Percentiles rank a stretch among this genome's conserved stretches.
Conservation (phyloP, 768 basidiomycete species). For the Fomitopsis pulvina region DNA sequence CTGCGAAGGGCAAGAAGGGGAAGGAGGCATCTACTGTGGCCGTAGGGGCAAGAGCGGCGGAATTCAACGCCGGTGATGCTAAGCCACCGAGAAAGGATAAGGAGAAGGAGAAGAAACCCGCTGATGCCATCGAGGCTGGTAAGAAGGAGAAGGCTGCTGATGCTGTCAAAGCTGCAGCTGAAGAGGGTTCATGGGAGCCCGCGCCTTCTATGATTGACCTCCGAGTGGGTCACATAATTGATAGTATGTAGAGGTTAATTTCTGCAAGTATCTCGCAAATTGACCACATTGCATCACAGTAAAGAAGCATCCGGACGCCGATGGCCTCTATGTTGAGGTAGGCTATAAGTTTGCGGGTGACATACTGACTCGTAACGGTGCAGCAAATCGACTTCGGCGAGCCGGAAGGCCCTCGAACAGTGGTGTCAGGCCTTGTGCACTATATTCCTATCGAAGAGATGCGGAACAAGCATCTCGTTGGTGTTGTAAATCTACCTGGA, state of each 20-base stretch:
- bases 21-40: slow-evolving; percentile 20
- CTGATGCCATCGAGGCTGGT: slow-evolving; percentile 19
- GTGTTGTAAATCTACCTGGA: slow-evolving; percentile 50
- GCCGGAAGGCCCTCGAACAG: slow-evolving; percentile 89
- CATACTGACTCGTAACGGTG: neutral
- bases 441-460: slow-evolving; percentile 96
- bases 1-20: slow-evolving; percentile 22
- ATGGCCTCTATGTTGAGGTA: slow-evolving; percentile 94
- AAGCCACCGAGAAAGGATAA: slow-evolving; percentile 39
- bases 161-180: slow-evolving; percentile 23
- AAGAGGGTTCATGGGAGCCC: slow-evolving; percentile 73
- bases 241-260: too few relatives aligned
- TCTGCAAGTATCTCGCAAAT: neutral
- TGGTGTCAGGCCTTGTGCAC: slow-evolving; percentile 94
- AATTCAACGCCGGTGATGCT: slow-evolving; percentile 21
- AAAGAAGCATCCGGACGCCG: slow-evolving; percentile 94
- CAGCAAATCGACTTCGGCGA: slow-evolving; percentile 97
- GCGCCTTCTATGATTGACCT: slow-evolving; percentile 96
- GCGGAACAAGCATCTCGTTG: slow-evolving; percentile 75
- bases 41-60: slow-evolving; percentile 22
- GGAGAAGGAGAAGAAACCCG: slow-evolving; percentile 38
- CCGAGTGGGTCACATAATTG: slow-evolving; percentile 87
- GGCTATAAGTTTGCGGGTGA: slow-evolving; percentile 7
- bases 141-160: slow-evolving; percentile 22
- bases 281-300: slow-evolving; percentile 39